Base-by-base conservation (phyloP, 495 filamentous ascomycete species). In the Xylaria acuta region DNA sequence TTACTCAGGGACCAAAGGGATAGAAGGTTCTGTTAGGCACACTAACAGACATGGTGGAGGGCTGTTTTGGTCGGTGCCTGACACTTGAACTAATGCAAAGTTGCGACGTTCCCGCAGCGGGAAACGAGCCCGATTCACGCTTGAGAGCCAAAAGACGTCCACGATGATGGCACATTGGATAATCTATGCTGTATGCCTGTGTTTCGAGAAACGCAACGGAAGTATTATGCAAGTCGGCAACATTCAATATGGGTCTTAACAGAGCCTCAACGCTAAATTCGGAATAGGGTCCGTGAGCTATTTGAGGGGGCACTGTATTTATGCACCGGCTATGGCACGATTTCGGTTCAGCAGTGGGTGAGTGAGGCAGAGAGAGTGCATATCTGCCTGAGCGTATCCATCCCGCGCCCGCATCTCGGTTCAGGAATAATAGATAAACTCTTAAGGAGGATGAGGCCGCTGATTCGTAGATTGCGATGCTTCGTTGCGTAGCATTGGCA, bases 81-180 rank as follows among this genome's bases (percentile, higher is more conserved):
- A 53, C 60, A 72, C 34, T 45, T 41, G 71, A 69, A 65, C 73
- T 77, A 75, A 77, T 77, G 75, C 73, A 78, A 60, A 70, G 60
- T 76, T 72, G 69, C 74, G 71, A 76, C 76, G 34, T 72, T 76
- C 74, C 69, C 70, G 71, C 66, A 63, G 73, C 66, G 73, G 76
- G 75, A 64, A 56, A 41, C 51, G 18, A 60, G 40, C 9, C 22
- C 49, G 66, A 36, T 47, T 43, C 69, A 54, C 41, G 59, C 72
- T 22, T 14, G 49, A 59, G 54, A 38, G 25, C 67, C 18, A 36
- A 5, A 45, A 45, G 40, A n/a, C 18, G 41, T 45, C 4, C 53
- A 38, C 20, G 25, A 58, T 25, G 65, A 30, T 54, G 65, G 3
- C 45, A 53, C 64, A 67, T 51, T 5, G 45, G 32, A 9, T 16